Conservation (phyloP, 164 flowering plant genomes). For the Aristolochia californica region DNA sequence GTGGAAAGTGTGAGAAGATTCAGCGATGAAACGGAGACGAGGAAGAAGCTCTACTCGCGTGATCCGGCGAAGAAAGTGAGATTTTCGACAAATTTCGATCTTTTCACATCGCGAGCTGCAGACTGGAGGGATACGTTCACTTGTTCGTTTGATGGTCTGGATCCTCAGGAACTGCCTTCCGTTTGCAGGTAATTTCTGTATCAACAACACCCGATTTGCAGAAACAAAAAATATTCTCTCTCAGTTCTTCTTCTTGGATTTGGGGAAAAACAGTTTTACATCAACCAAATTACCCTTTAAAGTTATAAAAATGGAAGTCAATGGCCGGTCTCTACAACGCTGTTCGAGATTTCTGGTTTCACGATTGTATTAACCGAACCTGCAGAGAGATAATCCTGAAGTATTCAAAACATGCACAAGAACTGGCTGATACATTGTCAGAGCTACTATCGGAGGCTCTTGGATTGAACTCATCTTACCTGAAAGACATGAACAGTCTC, state of each 20-base stretch:
- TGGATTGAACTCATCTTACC: constrained; percentile 20
- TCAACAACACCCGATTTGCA: neutral
- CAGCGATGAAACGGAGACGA: constrained; percentile 21
- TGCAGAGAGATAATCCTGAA: constrained; percentile 16
- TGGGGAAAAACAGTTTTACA: too few relatives aligned
- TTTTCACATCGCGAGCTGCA: constrained; percentile 11
- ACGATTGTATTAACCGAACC: neutral
- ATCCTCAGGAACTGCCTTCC: constrained; percentile 13
- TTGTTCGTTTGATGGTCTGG: constrained; percentile 12
- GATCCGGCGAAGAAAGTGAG: constrained; percentile 16
- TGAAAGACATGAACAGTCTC: constrained; percentile 14
- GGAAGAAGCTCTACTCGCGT: constrained; percentile 21
- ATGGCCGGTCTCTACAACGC: neutral
- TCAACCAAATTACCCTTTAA: too few relatives aligned
- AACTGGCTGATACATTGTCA: constrained; percentile 12
- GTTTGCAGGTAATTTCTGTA: constrained; percentile 1
- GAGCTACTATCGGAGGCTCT: constrained; percentile 26
- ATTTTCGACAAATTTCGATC: constrained; percentile 21
- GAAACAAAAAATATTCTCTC: neutral
- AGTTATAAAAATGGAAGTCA: too few relatives aligned
- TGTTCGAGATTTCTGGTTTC: neutral
- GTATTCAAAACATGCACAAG: constrained; percentile 6
- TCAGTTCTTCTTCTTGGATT: too few relatives aligned
- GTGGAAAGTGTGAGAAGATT: constrained; percentile 23
- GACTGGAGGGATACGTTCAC: constrained; percentile 29